Evolutionary conservation across 2,329 filamentous ascomycete genomes (phyloP).

Genomic region (Colletotrichum theobromicola): DNA sequence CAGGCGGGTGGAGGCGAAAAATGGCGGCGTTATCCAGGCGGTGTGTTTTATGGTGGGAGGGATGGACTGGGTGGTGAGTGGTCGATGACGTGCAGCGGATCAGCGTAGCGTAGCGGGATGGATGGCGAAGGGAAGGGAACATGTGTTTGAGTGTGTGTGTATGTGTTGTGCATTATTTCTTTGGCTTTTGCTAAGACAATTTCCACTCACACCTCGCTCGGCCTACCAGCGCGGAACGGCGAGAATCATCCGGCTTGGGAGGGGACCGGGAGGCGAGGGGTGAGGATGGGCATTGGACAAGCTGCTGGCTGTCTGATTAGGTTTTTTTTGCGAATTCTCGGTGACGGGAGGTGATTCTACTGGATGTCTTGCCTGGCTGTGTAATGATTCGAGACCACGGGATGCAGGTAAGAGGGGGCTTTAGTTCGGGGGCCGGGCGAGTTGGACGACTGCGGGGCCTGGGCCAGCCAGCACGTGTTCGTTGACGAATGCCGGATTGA

Average conservation of each 20-base stretch:
- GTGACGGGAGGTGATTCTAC: background rate
- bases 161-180: background rate
- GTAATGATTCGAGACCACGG: background rate
- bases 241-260: background rate
- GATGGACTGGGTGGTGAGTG: background rate
- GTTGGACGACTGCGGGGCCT: too few relatives aligned
- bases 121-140: background rate
- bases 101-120: background rate
- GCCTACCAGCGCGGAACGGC: background rate
- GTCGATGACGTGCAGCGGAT: constrained; percentile 15
- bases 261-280: background rate
- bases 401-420: background rate
- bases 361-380: background rate
- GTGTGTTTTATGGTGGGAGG: background rate
- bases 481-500: background rate
- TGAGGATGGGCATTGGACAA: background rate
- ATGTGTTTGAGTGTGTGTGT: background rate
- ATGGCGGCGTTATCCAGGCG: background rate
- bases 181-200: background rate
- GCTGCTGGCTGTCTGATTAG: background rate
- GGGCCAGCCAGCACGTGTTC: background rate
- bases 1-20: background rate
- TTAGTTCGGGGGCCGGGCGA: background rate
- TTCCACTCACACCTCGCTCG: background rate
- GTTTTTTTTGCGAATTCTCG: background rate